These are phyloP conservation scores for Quillaja saponaria DNA, from an alignment of 306 rosid genomes.

Conservation along the genomic window DNA sequence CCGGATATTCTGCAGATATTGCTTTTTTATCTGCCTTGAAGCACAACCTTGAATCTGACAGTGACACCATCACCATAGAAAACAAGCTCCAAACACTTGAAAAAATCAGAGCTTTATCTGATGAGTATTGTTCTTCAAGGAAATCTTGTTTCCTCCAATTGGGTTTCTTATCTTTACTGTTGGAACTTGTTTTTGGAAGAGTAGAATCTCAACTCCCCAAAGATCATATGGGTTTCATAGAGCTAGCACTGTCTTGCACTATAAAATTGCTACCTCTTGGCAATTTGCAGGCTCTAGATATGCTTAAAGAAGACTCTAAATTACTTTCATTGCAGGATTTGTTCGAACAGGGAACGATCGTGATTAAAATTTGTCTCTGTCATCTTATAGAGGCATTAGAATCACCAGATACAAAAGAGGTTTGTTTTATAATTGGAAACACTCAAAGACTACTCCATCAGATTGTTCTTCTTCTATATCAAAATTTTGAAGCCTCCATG, in stretches of 20 bases:
- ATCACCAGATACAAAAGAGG: constrained; percentile 43
- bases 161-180: constrained; percentile 66
- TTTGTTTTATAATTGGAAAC: constrained; percentile 47
- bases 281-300: constrained; percentile 44
- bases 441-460: constrained; percentile 38
- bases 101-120: constrained; percentile 39
- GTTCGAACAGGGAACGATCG: constrained; percentile 46
- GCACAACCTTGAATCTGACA: constrained; percentile 48
- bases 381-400: constrained; percentile 50
- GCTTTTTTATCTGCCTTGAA: constrained; percentile 52
- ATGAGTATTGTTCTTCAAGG: constrained; percentile 41
- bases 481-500: constrained; percentile 46
- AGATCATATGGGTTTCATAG: constrained; percentile 39
- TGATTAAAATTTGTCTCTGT: constrained; percentile 53
- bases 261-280: constrained; percentile 44
- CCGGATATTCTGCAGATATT: constrained; percentile 35
- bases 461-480: constrained; percentile 34
- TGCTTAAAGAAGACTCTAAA: constrained; percentile 50
- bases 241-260: constrained; percentile 54
- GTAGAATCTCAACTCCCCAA: constrained; percentile 30
- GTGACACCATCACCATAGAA: constrained; percentile 33
- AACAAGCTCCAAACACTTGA: constrained; percentile 56
- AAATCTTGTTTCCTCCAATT: constrained; percentile 56
- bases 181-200: constrained; percentile 54
- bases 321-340: constrained; percentile 39